A percentile compares a stretch with the other conserved stretches of the same genome.
Conservation (phyloP, 129 eudicot genomes). For the Solidago caesia region DNA sequence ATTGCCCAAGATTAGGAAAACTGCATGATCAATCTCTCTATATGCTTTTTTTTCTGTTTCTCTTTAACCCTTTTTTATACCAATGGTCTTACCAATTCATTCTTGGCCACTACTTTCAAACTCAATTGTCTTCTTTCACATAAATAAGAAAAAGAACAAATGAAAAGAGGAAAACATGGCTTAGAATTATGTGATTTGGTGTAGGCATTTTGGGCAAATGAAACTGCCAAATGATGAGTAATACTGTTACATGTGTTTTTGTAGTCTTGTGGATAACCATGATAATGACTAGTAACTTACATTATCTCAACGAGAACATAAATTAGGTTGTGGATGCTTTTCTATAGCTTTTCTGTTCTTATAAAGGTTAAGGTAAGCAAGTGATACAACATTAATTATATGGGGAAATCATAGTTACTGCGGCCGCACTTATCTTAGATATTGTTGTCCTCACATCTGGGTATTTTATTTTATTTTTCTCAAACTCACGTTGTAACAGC, state of each 20-base stretch:
- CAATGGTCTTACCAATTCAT: background rate
- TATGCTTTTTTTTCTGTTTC: background rate
- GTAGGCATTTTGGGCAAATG: slow-evolving; percentile 8
- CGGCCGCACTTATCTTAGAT: too few species aligned
- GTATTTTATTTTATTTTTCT: too few species aligned
- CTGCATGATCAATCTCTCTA: background rate
- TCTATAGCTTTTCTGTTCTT: background rate
- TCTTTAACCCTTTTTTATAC: background rate
- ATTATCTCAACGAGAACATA: background rate
- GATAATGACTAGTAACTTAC: slow-evolving; percentile 19
- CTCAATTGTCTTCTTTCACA: background rate
- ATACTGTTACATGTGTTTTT: background rate
- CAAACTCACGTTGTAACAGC: too few species aligned
- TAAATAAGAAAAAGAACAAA: slow-evolving; percentile 4
- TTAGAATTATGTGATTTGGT: background rate
- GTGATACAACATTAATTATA: background rate
- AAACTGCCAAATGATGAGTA: slow-evolving; percentile 8
- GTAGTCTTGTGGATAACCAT: slow-evolving; percentile 2
- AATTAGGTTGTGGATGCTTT: slow-evolving; percentile 13
- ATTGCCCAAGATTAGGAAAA: slow-evolving; percentile 16
- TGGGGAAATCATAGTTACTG: too few species aligned
- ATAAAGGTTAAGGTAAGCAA: background rate
- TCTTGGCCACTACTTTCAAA: slow-evolving; percentile 3
- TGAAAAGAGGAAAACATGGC: background rate
- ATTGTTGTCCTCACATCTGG: too few species aligned